Conservation (phyloP, 108 stramenopile genomes). For the Cyclotella kingstonii region DNA sequence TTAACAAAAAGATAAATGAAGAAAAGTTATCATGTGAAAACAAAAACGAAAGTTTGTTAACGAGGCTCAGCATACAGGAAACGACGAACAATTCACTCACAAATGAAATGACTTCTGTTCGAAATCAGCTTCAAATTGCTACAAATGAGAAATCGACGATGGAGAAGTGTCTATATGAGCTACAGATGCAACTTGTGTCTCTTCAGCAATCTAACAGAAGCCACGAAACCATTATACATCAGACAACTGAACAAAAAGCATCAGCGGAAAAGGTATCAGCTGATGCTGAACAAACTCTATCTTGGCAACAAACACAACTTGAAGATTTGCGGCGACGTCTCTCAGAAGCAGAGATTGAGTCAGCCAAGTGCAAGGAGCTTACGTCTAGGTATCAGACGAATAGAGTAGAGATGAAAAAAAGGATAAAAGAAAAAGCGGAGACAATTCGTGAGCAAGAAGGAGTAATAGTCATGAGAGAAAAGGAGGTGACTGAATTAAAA, state of each 20-base stretch:
- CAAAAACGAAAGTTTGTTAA: constrained; percentile 32
- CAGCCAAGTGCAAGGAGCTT: constrained; percentile 40
- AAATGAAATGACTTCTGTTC: constrained; percentile 32
- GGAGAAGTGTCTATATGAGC: constrained; percentile 39
- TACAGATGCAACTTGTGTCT: constrained; percentile 35
- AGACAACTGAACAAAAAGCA: constrained; percentile 25
- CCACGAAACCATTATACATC: constrained; percentile 26
- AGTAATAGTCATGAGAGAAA: constrained; percentile 25
- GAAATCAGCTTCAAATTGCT: constrained; percentile 16
- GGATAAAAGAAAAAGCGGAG: constrained; percentile 38
- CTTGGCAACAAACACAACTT: constrained; percentile 35
- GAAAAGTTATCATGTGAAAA: constrained; percentile 21
- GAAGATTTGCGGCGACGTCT: constrained; percentile 35
- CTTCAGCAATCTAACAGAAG: constrained; percentile 34
- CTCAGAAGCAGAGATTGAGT: constrained; percentile 30
- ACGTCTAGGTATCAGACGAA: constrained; percentile 38
- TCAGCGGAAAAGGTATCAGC: constrained; percentile 41
- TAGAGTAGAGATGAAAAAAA: constrained; percentile 48
- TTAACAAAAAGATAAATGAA: constrained; percentile 28
- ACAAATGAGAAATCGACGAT: constrained; percentile 28
- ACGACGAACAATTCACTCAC: constrained; percentile 31
- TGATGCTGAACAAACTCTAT: constrained; percentile 36
- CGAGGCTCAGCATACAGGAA: constrained; percentile 36
- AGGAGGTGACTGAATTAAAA: constrained; percentile 24
- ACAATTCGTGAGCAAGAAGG: constrained; percentile 41